Evolutionary conservation across 2,329 filamentous ascomycete genomes (phyloP), one percentile per base, ranked within the genome.

Genomic region (Paecilomyces sp.): DNA sequence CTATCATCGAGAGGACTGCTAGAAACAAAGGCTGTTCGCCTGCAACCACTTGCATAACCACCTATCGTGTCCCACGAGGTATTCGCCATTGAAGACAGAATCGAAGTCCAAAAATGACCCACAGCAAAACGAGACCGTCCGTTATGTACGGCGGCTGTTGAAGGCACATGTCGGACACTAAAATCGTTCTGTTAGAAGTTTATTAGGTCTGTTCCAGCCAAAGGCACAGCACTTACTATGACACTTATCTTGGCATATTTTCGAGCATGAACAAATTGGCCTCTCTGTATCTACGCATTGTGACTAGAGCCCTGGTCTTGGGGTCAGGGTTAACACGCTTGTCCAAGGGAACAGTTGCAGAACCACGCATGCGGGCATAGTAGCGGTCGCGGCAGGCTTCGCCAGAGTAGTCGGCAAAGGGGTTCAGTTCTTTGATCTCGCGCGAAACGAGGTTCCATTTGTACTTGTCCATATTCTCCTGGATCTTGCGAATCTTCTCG

Each of bases 311-410:
- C 24, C 13, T 6, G 51, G 47, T 54, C 34, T 65, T 60, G 30
- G 62, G 59, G 9, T 61, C 58, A 2, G 65, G 66, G 50, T 68
- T 62, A 11, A 54, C 30, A 54, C 67, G 60, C 22, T 60, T 64
- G 47, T 80, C 79, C 22, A 75, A 75, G 1, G 80, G 79, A 18
- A 76, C 74, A 31, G 71, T 71, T 2, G 79, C 80, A 7, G 70
- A 78, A n/a, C 78, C 80, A 33, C 74, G 64, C 22, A 72, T 64
- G 15, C 81, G 65, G 13, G 69, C 71, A 33, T 72, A 67, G 61
- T 73, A 79, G 30, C 80, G 77, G 58, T 77, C 69, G 22, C 72
- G 68, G 67, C 79, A 81, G 24, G 80, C 79, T 9, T 75, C 75
- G 24, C 72, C 72, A 18, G 77, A 77, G 72, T 80, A 82, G 57